Conservation (phyloP, 257 asterid species). For the Nicotiana sylvestris region DNA sequence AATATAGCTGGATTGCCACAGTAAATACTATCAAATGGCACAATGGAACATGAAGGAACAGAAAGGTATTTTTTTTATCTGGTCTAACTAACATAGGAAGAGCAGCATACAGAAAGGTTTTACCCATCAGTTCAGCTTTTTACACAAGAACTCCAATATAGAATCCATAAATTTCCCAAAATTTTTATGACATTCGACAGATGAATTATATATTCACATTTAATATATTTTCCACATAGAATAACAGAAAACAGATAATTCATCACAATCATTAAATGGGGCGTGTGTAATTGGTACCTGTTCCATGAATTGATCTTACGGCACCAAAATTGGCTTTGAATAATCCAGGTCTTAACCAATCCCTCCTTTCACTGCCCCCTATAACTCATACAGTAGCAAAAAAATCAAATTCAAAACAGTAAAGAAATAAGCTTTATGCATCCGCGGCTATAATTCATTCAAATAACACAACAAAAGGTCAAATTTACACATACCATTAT, state of each 20-base stretch:
- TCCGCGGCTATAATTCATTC: neutral
- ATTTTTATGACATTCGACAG: neutral
- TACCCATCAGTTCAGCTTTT: neutral
- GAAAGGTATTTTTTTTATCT: constrained; percentile 1
- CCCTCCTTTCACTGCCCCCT: constrained; percentile 38
- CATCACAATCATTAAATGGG: neutral
- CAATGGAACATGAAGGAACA: neutral
- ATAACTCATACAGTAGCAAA: neutral
- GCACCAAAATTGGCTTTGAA: constrained; percentile 32
- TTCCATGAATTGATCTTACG: constrained; percentile 58
- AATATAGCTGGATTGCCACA: neutral
- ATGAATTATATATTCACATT: neutral
- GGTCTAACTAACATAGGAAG: neutral
- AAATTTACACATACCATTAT: constrained; percentile 35
- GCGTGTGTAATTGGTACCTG: constrained; percentile 39
- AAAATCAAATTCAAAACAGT: neutral
- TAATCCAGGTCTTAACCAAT: constrained; percentile 35
- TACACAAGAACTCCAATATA: neutral
- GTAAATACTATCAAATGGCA: neutral
- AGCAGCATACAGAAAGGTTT: neutral
- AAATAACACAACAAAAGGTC: neutral
- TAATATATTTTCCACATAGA: neutral
- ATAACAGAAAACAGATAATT: neutral
- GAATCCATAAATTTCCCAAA: neutral
- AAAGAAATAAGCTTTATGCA: neutral